A percentile compares a stretch with the other conserved stretches of the same genome.
Evolutionary conservation across 2,329 filamentous ascomycete genomes (phyloP).

Genomic region (Colletotrichum eleusines): DNA sequence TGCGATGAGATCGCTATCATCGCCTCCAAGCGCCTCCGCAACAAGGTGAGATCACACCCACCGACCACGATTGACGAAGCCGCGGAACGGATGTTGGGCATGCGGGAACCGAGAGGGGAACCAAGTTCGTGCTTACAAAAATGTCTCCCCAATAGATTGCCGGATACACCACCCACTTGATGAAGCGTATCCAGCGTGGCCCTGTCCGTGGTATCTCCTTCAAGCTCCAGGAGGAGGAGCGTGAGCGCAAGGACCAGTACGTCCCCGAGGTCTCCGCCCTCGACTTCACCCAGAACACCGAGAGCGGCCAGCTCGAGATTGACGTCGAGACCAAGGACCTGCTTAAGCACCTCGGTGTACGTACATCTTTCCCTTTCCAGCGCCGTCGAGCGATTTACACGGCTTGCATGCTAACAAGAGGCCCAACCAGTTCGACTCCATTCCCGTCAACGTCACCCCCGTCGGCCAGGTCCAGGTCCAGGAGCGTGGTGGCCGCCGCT

Average conservation of each 20-base stretch:
- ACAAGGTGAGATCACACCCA: slow-evolving; percentile 78
- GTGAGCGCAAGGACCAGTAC: slow-evolving; percentile 99
- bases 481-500: slow-evolving; percentile 80
- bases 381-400: not conserved
- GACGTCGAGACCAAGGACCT: slow-evolving; percentile 99
- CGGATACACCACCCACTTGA: slow-evolving; percentile 97
- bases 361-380: slow-evolving; percentile 58
- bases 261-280: slow-evolving; percentile 98
- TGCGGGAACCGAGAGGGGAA: not conserved
- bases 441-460: slow-evolving; percentile 94
- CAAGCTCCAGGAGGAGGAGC: slow-evolving; percentile 99
- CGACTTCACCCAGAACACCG: slow-evolving; percentile 95
- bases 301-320: slow-evolving; percentile 93
- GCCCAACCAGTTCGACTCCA: slow-evolving; percentile 84
- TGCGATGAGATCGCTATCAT: slow-evolving; percentile 99
- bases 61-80: not conserved
- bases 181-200: slow-evolving; percentile 99
- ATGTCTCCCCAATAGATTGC: slow-evolving; percentile 74
- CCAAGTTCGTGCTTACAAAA: slow-evolving; percentile 25
- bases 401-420: slow-evolving; percentile 47
- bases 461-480: slow-evolving; percentile 89
- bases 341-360: slow-evolving; percentile 97
- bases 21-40: slow-evolving; percentile 97
- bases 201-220: slow-evolving; percentile 99
- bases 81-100: not conserved